Evolutionary conservation across 306 rosid species (phyloP), one percentile per base, ranked within the genome.

Genomic region (Prunus padus): DNA sequence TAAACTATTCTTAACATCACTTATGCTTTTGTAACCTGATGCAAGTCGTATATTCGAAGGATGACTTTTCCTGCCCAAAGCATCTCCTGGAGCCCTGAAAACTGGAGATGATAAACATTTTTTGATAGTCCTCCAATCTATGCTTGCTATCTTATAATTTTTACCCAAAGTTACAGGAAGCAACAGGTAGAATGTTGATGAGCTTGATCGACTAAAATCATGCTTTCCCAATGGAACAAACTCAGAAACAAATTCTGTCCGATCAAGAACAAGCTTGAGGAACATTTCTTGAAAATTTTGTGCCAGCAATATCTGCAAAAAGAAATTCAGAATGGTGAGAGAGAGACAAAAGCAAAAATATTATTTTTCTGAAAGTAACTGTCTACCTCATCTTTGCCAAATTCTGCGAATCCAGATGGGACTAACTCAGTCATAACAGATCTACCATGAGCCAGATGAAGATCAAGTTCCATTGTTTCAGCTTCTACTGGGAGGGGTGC

Each of bases 251-350:
- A 92, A 95, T 79, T 92, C 90, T 67, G 28, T 67, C 82, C 98
- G 88, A 57, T 95, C 97, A 72, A 95, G 95, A 69, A 89, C 84
- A 84, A 92, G 72, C 87, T 89, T 95, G 68, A 92, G 97, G 79
- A 84, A 92, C 97, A 92, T 92, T 84, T 92, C 96, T 84, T 95
- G 98, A 85, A 95, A 92, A n/a, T 78, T 77, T 76, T 90, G 86
- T 26, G 98, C 97, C 85, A 85, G 82, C 81, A 63, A 74, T 69
- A 92, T 90, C 98, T 95, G 92, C 76, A 82, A 69, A 83, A 5
- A 74, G n/a, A 28, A 51, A 49, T 47, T 12, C 49, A 30, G 33
- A 20, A 49, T 3, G 2, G 16, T 44, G 68, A 72, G 75, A 77
- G 75, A 77, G 68, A 59, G 31, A 77, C 23, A 19, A 61, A 59